Evolutionary conservation across 148 eudicot species (phyloP).

Genomic region (Pharnaceum exiguum): DNA sequence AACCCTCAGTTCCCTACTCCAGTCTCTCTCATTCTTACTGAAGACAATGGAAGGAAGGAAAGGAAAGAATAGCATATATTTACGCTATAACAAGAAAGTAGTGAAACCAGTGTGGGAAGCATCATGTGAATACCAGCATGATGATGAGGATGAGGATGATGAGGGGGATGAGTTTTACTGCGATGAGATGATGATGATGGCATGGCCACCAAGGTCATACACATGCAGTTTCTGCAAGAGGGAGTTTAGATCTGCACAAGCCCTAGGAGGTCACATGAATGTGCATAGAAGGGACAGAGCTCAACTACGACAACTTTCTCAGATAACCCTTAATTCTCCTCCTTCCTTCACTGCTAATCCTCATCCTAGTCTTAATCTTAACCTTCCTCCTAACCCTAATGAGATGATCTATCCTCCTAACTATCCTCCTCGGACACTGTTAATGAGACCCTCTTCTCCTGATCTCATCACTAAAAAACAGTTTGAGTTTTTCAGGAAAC

Average conservation of each 20-base stretch:
- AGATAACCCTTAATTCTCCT: constrained; percentile 7
- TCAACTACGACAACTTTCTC: constrained; percentile 42
- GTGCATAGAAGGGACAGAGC: constrained; percentile 92
- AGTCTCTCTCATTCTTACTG: background rate
- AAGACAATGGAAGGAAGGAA: constrained; percentile 7
- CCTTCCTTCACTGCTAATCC: constrained; percentile 15
- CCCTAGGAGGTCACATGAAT: constrained; percentile 98
- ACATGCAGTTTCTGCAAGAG: constrained; percentile 78
- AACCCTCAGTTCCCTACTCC: background rate
- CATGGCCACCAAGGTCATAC: constrained; percentile 88
- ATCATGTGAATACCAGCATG: constrained; percentile 3
- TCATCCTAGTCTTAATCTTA: constrained; percentile 33
- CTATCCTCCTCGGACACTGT: background rate
- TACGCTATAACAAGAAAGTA: constrained; percentile 10
- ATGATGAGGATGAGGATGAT: background rate
- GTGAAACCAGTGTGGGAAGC: constrained; percentile 9
- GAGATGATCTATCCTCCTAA: constrained; percentile 11
- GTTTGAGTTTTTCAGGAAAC: constrained; percentile 19
- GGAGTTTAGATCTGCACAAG: constrained; percentile 92
- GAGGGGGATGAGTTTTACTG: constrained; percentile 8
- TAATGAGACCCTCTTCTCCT: background rate
- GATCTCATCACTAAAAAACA: constrained; percentile 3
- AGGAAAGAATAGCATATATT: constrained; percentile 1
- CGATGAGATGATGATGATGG: constrained; percentile 23
- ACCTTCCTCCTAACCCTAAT: constrained; percentile 34